Conservation (phyloP, 108 stramenopile species). For the Pseudonitzschia pungens region DNA sequence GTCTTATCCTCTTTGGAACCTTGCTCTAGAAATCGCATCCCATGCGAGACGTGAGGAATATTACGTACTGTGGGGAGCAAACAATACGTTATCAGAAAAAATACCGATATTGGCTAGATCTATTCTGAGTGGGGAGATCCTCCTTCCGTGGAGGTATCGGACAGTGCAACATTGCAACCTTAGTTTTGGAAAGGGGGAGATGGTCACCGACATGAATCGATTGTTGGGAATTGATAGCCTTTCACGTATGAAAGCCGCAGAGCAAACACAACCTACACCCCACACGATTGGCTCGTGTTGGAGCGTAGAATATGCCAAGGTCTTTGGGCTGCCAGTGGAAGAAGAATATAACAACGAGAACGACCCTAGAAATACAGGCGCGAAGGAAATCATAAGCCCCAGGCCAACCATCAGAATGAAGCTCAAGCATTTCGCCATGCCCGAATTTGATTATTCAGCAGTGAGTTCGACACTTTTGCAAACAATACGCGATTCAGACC, state of each 20-base stretch:
- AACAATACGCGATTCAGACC: not conserved
- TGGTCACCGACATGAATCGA: conserved; percentile 23
- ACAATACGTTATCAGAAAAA: not conserved
- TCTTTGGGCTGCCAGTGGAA: conserved; percentile 7
- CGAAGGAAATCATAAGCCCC: no score
- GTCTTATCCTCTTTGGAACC: conserved; percentile 17
- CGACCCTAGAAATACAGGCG: not conserved
- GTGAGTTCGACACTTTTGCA: not conserved
- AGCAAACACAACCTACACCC: not conserved
- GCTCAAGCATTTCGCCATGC: conserved; percentile 27
- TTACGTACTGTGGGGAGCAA: not conserved
- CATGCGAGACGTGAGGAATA: conserved; percentile 29
- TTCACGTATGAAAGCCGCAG: not conserved
- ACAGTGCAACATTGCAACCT: conserved; percentile 45
- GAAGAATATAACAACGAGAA: conserved; percentile 3
- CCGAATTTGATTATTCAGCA: not conserved
- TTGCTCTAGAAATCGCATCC: conserved; percentile 13
- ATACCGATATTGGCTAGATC: conserved; percentile 35
- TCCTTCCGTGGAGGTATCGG: conserved; percentile 33
- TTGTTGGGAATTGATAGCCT: conserved; percentile 11
- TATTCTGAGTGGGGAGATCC: conserved; percentile 19
- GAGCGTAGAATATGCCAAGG: conserved; percentile 18
- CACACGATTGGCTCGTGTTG: not conserved
- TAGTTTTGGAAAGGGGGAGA: conserved; percentile 38
- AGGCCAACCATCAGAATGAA: conserved; percentile 14